Evolutionary conservation across 768 basidiomycete genomes (phyloP).

Genomic region (Kwoniella newhampshirensis): DNA sequence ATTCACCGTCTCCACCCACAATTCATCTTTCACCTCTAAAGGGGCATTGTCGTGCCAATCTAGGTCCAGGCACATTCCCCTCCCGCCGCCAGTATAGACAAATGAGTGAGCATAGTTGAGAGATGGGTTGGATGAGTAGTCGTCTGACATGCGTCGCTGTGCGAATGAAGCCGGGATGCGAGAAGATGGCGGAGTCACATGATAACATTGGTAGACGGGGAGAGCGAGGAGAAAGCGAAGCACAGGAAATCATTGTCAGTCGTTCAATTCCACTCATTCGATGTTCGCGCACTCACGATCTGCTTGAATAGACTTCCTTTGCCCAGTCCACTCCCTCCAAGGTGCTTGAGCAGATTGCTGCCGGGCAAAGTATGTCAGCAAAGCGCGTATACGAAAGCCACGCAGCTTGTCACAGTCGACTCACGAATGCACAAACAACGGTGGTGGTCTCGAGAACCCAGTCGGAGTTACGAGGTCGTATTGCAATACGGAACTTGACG

Average conservation of each 20-base stretch:
- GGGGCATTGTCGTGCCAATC: slow-evolving; percentile 30
- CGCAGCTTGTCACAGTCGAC: too few species aligned
- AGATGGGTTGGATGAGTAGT: slow-evolving; percentile 25
- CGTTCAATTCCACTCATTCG: too few species aligned
- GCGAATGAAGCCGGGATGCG: too few species aligned
- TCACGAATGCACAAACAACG: slow-evolving; percentile 49
- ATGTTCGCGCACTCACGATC: slow-evolving; percentile 35
- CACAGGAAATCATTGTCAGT: too few species aligned
- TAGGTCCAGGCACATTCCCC: slow-evolving; percentile 50
- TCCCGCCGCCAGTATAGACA: slow-evolving; percentile 35
- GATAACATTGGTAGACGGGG: background rate
- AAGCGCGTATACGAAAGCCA: background rate
- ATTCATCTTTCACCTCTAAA: slow-evolving; percentile 19
- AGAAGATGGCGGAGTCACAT: too few species aligned
- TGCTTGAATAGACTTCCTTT: slow-evolving; percentile 42
- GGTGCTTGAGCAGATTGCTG: slow-evolving; percentile 55
- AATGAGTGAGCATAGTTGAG: slow-evolving; percentile 46
- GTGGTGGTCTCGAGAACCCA: slow-evolving; percentile 23
- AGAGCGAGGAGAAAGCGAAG: background rate
- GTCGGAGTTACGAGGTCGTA: slow-evolving; percentile 43
- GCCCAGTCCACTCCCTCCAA: slow-evolving; percentile 28
- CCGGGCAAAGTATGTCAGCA: background rate
- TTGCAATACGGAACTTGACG: slow-evolving; percentile 48
- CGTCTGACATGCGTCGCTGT: slow-evolving; percentile 41
- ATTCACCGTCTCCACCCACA: slow-evolving; percentile 17